These are phyloP conservation scores for Diddensiella santjacobensis DNA, from an alignment of 805 yeast genomes.

Conservation along the genomic window DNA sequence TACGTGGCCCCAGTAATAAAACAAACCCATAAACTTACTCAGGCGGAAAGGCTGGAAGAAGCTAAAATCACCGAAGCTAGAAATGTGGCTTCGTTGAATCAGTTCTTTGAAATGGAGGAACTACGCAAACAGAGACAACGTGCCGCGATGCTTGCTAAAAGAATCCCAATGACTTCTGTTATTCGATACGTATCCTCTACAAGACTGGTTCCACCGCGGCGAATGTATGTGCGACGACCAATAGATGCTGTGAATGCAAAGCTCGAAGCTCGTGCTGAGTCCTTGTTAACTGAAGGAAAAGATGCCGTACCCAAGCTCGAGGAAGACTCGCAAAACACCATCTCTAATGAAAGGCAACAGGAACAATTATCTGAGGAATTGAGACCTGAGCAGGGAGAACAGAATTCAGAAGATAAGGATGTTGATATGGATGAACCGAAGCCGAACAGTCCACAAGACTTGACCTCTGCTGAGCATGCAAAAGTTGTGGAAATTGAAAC, in stretches of 20 bases:
- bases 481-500: slow-evolving; percentile 15
- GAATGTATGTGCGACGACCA: slow-evolving; percentile 19
- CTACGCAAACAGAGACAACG: slow-evolving; percentile 74
- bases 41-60: slow-evolving; percentile 70
- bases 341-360: not conserved
- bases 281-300: not conserved
- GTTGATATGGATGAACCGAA: slow-evolving; percentile 34
- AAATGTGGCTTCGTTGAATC: slow-evolving; percentile 67
- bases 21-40: slow-evolving; percentile 44
- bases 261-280: not conserved
- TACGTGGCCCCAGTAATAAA: slow-evolving; percentile 35
- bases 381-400: slow-evolving; percentile 4
- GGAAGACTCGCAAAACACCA: not conserved
- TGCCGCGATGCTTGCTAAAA: slow-evolving; percentile 62
- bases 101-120: slow-evolving; percentile 80
- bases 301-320: not conserved
- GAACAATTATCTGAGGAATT: not conserved
- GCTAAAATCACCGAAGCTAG: slow-evolving; percentile 82
- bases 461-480: slow-evolving; percentile 25
- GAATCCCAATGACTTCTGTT: slow-evolving; percentile 57
- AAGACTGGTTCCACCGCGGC: slow-evolving; percentile 52
- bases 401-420: slow-evolving; percentile 1
- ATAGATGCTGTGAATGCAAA: slow-evolving; percentile 14
- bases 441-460: slow-evolving; percentile 30
- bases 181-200: slow-evolving; percentile 49